phyloP scores from a whole-genome alignment of 1,284 basidiomycete genomes.

The Boletellus sp. region DNA sequence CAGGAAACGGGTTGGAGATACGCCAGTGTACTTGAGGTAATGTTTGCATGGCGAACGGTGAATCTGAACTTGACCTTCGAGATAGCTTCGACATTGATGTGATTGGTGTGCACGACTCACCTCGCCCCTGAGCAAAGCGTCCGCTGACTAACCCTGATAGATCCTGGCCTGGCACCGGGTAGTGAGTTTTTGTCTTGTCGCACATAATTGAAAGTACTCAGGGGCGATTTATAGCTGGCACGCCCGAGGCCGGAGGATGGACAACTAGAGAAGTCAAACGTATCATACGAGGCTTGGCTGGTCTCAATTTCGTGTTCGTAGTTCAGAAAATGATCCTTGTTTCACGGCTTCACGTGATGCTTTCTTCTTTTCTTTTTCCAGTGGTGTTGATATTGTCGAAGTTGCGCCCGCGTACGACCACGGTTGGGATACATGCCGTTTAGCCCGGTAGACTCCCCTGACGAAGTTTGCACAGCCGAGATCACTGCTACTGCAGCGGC shows the following conservation, averaged over 20 bases:
- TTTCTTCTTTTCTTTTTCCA: slow-evolving; percentile 3
- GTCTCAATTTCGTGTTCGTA: slow-evolving; percentile 75
- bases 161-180: slow-evolving; percentile 75
- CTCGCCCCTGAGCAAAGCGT: not conserved
- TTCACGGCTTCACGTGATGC: not conserved
- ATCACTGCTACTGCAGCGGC: slow-evolving; percentile 60
- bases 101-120: slow-evolving; percentile 48
- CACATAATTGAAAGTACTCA: slow-evolving; percentile 7
- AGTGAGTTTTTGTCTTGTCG: slow-evolving; percentile 44
- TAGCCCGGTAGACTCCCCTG: slow-evolving; percentile 25
- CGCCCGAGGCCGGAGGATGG: slow-evolving; percentile 81
- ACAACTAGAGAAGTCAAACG: slow-evolving; percentile 78
- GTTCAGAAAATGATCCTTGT: not conserved
- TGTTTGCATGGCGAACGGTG: slow-evolving; percentile 5
- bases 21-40: slow-evolving; percentile 73
- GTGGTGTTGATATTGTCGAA: slow-evolving; percentile 56
- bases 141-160: slow-evolving; percentile 35
- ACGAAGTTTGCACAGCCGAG: slow-evolving; percentile 42
- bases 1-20: slow-evolving; percentile 59
- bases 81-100: slow-evolving; percentile 74
- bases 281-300: slow-evolving; percentile 72
- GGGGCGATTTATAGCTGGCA: slow-evolving; percentile 58
- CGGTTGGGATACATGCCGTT: slow-evolving; percentile 30
- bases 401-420: slow-evolving; percentile 81
- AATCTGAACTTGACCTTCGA: slow-evolving; percentile 3